Conservation (phyloP, 352 stramenopile genomes). For the Pythium phragmitis region DNA sequence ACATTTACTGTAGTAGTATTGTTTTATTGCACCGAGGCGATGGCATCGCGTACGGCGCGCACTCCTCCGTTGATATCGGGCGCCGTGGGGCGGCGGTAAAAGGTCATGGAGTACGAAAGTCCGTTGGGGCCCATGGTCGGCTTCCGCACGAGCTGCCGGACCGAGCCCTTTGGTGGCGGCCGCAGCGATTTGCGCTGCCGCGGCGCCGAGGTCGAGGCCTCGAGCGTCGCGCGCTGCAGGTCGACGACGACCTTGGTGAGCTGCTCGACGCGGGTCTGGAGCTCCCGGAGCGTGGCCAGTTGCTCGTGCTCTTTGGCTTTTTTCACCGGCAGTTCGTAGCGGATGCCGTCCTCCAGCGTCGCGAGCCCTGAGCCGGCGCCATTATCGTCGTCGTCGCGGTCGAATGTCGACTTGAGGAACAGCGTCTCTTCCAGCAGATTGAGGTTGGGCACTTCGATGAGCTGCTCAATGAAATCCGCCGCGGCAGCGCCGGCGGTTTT, state of each 20-base stretch:
- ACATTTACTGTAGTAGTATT: neutral
- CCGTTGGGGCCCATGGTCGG: conserved; percentile 1
- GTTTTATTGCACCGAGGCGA: conserved; percentile 7
- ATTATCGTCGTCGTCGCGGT: conserved; percentile 34
- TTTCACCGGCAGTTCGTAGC: conserved; percentile 52
- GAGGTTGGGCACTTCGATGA: conserved; percentile 38
- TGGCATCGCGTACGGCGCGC: neutral
- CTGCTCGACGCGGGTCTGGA: conserved; percentile 42
- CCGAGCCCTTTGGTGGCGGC: neutral
- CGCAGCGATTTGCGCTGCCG: conserved; percentile 2
- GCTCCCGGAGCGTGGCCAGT: conserved; percentile 29
- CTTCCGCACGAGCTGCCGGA: neutral
- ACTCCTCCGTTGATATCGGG: conserved; percentile 7
- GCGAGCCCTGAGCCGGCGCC: conserved; percentile 14
- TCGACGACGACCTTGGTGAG: conserved; percentile 38
- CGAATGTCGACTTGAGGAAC: conserved; percentile 49
- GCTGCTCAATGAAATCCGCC: conserved; percentile 20
- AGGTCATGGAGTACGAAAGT: conserved; percentile 12
- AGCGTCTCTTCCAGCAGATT: conserved; percentile 37
- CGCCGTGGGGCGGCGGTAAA: conserved; percentile 14
- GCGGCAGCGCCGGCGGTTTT: conserved; percentile 1
- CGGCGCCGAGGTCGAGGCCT: neutral
- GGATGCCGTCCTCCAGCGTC: conserved; percentile 49
- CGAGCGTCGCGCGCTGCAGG: conserved; percentile 29
- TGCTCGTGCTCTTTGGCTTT: conserved; percentile 30